A percentile compares a stretch with the other conserved stretches of the same genome.
Evolutionary conservation across 2,329 filamentous ascomycete genomes (phyloP).

Genomic region (Trichoderma semiorbis): DNA sequence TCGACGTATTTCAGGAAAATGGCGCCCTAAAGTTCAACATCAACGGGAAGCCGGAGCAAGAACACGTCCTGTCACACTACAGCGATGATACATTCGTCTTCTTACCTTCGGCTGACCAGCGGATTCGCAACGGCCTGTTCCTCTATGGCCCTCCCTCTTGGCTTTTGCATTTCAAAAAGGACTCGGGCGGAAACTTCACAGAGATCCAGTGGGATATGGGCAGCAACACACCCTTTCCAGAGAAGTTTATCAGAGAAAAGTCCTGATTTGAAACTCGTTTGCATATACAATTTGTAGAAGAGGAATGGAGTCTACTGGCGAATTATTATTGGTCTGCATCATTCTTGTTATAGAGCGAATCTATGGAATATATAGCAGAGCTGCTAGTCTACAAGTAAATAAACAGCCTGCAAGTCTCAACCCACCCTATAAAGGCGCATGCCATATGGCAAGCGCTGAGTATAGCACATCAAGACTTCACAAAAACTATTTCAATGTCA

Average conservation of each 20-base stretch:
- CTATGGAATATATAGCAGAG: not conserved
- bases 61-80: not conserved
- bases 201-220: not conserved
- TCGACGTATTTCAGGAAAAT: not conserved
- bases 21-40: not conserved
- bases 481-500: not conserved
- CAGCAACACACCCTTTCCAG: not conserved
- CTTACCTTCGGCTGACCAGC: not conserved
- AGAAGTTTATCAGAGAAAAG: not conserved
- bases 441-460: no score
- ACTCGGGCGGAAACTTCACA: not conserved
- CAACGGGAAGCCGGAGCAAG: not conserved
- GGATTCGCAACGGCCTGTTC: not conserved
- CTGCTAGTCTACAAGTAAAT: no score
- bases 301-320: no score
- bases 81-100: not conserved
- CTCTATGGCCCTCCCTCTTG: not conserved
- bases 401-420: no score
- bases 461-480: not conserved
- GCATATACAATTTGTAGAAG: not conserved
- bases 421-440: no score
- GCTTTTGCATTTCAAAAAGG: not conserved
- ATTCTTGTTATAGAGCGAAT: not conserved
- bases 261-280: not conserved
- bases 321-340: not conserved